A percentile compares a stretch with the other conserved stretches of the same genome.
Evolutionary conservation across 2,329 filamentous ascomycete species (phyloP).

Genomic region (Botrytis medusae): DNA sequence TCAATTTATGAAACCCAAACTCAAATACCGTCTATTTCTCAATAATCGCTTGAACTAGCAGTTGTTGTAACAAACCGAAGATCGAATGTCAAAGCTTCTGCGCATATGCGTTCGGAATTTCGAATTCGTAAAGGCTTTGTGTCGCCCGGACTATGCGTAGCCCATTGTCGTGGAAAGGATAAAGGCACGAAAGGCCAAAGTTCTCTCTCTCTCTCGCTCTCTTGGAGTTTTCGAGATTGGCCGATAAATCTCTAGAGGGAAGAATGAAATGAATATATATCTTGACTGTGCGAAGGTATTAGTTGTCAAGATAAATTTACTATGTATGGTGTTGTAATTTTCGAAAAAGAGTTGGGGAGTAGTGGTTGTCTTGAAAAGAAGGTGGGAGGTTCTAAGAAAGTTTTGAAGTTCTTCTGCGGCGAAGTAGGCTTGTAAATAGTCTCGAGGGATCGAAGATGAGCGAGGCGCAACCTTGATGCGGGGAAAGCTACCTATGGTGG

Average conservation of each 20-base stretch:
- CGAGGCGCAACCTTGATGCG: conserved; percentile 24
- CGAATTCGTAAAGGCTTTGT: conserved; percentile 32
- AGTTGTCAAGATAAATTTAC: neutral
- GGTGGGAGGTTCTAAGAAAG: conserved; percentile 2
- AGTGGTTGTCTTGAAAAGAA: conserved; percentile 1
- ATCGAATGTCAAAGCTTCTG: conserved; percentile 30
- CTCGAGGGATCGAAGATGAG: conserved; percentile 23
- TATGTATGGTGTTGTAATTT: neutral
- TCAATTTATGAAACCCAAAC: conserved; percentile 27
- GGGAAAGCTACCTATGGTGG: conserved; percentile 21
- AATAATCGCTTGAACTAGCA: conserved; percentile 24
- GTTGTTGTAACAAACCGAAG: conserved; percentile 29
- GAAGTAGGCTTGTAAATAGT: conserved; percentile 13
- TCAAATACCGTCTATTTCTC: conserved; percentile 31
- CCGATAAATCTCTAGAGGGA: neutral
- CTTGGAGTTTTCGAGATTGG: neutral
- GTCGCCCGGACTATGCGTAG: conserved; percentile 37
- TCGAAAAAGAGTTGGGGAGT: neutral
- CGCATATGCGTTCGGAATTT: conserved; percentile 26
- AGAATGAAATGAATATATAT: conserved; percentile 6
- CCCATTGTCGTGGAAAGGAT: conserved; percentile 36
- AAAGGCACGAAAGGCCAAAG: conserved; percentile 27
- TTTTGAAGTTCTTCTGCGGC: conserved; percentile 11
- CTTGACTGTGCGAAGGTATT: neutral
- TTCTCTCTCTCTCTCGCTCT: conserved; percentile 18